A percentile compares a stretch with the other conserved stretches of the same genome.
phyloP scores from a whole-genome alignment of 495 filamentous ascomycete genomes.

The Xylaria grammica region DNA sequence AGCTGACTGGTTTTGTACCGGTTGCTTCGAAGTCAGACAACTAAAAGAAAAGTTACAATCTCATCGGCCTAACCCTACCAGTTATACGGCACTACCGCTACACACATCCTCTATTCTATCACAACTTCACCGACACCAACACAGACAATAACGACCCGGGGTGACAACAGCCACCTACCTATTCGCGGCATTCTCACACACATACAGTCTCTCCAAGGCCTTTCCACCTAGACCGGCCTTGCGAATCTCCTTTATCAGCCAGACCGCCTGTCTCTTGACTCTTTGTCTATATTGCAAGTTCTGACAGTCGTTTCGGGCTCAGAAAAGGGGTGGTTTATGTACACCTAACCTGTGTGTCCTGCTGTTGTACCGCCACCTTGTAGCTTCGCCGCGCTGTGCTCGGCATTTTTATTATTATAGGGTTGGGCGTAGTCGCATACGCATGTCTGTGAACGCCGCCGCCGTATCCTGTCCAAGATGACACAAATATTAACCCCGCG shows the following conservation, averaged over 20 bases:
- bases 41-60: background rate
- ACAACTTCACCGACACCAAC: background rate
- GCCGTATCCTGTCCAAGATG: conserved; percentile 51
- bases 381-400: too few relatives aligned
- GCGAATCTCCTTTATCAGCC: background rate
- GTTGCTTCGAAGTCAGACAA: background rate
- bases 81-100: too few relatives aligned
- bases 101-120: background rate
- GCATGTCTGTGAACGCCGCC: conserved; percentile 3
- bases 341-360: background rate
- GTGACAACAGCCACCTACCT: background rate
- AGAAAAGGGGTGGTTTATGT: background rate
- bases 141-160: background rate
- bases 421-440: conserved; percentile 17
- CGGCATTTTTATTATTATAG: too few relatives aligned
- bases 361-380: background rate
- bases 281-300: background rate
- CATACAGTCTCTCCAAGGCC: too few relatives aligned
- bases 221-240: too few relatives aligned
- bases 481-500: conserved; percentile 75
- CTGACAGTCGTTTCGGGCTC: background rate
- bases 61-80: background rate
- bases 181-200: too few relatives aligned
- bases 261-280: background rate
- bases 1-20: background rate